A percentile compares a stretch with the other conserved stretches of the same genome.
Evolutionary conservation across 148 eudicot species (phyloP).

Genomic region (Rhododendron molle): DNA sequence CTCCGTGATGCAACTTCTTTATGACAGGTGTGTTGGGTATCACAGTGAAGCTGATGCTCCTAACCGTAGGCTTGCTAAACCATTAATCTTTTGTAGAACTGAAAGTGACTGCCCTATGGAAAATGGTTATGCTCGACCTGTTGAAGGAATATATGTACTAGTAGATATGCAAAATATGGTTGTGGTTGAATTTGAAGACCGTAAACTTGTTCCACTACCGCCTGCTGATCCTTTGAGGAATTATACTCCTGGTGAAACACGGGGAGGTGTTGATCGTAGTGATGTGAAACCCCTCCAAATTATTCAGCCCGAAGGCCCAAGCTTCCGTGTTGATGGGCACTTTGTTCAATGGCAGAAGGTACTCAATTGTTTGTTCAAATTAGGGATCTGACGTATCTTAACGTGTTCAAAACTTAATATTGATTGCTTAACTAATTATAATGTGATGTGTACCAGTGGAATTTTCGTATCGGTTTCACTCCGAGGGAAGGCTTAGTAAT

Average conservation of each 20-base stretch:
- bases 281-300: slow-evolving; percentile 87
- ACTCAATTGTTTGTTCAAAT: slow-evolving; percentile 1
- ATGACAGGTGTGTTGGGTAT: slow-evolving; percentile 88
- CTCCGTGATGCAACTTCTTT: neutral
- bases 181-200: slow-evolving; percentile 93
- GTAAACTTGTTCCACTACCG: slow-evolving; percentile 87
- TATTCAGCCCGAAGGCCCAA: slow-evolving; percentile 95
- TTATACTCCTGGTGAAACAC: slow-evolving; percentile 87
- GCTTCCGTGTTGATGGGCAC: slow-evolving; percentile 89
- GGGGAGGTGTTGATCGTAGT: slow-evolving; percentile 97
- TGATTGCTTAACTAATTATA: neutral
- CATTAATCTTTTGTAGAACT: slow-evolving; percentile 88
- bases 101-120: slow-evolving; percentile 99
- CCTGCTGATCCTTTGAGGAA: slow-evolving; percentile 98
- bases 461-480: slow-evolving; percentile 91
- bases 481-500: slow-evolving; percentile 95
- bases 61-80: slow-evolving; percentile 87
- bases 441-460: slow-evolving; percentile 62
- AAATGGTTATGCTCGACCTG: slow-evolving; percentile 99
- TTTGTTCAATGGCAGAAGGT: slow-evolving; percentile 99
- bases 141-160: slow-evolving; percentile 91
- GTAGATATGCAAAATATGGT: slow-evolving; percentile 98
- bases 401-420: neutral
- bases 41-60: slow-evolving; percentile 89
- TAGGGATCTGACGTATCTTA: neutral